Conservation (phyloP, 2,329 filamentous ascomycete species). For the Oidium heveae region DNA sequence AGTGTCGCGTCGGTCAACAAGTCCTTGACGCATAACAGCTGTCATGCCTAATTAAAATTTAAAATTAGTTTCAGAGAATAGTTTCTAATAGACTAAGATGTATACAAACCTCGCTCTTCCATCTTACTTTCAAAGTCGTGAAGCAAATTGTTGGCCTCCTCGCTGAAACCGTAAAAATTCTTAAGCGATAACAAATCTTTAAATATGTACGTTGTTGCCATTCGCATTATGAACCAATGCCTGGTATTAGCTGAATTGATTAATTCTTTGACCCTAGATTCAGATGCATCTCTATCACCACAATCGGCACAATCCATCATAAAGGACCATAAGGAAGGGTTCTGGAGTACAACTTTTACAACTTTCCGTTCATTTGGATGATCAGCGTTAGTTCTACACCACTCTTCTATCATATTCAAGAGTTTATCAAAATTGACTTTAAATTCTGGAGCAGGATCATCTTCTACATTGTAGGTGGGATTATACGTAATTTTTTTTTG, state of each 20-base stretch:
- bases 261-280: constrained; percentile 13
- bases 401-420: constrained; percentile 10
- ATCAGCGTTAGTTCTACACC: constrained; percentile 10
- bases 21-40: constrained; percentile 11
- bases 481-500: neutral
- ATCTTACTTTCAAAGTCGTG: constrained; percentile 6
- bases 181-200: constrained; percentile 14
- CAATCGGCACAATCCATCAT: constrained; percentile 15
- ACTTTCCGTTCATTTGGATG: constrained; percentile 7
- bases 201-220: constrained; percentile 16
- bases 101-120: constrained; percentile 10
- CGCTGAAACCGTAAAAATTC: constrained; percentile 15
- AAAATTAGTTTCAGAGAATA: neutral
- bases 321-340: constrained; percentile 15
- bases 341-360: constrained; percentile 5
- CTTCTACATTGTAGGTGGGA: neutral
- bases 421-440: constrained; percentile 4
- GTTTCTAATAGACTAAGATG: neutral
- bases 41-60: constrained; percentile 5
- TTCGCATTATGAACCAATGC: constrained; percentile 16
- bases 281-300: constrained; percentile 12
- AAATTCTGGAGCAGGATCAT: constrained; percentile 3
- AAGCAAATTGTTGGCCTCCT: constrained; percentile 8
- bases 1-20: constrained; percentile 16
- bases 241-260: constrained; percentile 13